Conservation (phyloP, 1,284 basidiomycete species). For the Earliella scabrosa region DNA sequence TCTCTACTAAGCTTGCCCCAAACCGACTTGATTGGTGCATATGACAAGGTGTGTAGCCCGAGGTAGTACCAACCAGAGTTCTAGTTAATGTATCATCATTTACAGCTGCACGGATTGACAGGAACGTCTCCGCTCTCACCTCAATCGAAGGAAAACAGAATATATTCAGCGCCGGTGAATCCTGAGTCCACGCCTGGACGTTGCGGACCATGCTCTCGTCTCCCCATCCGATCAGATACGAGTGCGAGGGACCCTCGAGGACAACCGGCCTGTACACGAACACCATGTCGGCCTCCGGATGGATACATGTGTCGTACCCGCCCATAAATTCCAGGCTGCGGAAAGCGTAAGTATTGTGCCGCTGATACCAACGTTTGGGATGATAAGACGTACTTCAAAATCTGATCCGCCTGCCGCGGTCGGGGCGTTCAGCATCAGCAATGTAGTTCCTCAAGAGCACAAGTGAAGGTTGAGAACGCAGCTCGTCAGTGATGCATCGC, state of each 20-base stretch:
- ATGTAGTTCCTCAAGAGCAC: background rate
- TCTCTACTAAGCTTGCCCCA: conserved; percentile 26
- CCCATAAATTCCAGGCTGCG: conserved; percentile 38
- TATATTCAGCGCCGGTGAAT: conserved; percentile 42
- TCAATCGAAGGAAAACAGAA: conserved; percentile 36
- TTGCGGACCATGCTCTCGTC: conserved; percentile 39
- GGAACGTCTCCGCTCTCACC: conserved; percentile 2
- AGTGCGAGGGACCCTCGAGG: conserved; percentile 46
- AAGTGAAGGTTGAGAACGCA: too few relatives aligned
- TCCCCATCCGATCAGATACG: conserved; percentile 59
- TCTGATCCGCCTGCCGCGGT: conserved; percentile 5
- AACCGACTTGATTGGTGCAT: conserved; percentile 19
- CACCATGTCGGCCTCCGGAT: conserved; percentile 40
- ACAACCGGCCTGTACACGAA: conserved; percentile 59
- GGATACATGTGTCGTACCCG: conserved; percentile 43
- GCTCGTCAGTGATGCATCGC: too few relatives aligned
- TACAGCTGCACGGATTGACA: too few relatives aligned
- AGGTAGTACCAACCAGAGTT: conserved; percentile 31
- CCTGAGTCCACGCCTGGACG: conserved; percentile 33
- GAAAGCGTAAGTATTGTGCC: background rate
- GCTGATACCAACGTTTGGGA: too few relatives aligned
- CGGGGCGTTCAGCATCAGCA: background rate
- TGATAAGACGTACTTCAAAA: conserved; percentile 8
- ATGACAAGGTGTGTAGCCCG: conserved; percentile 26
- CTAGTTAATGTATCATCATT: background rate